phyloP scores from a whole-genome alignment of 2,329 filamentous ascomycete genomes.

The Verticillium dahliae region DNA sequence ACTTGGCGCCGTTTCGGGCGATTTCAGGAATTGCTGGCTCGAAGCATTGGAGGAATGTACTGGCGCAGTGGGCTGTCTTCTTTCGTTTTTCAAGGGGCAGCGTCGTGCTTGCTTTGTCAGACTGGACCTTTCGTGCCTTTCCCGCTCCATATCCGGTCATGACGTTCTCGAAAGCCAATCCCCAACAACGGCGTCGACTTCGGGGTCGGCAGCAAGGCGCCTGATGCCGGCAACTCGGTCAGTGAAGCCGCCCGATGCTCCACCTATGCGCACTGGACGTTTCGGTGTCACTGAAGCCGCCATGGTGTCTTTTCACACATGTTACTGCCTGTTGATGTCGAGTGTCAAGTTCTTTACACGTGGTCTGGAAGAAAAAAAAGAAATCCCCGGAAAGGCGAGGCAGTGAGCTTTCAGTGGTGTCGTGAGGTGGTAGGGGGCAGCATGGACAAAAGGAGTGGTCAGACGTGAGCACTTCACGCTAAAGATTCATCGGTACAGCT shows the following conservation, averaged over 20 bases:
- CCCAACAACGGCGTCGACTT: conserved; percentile 22
- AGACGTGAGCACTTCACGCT: no score
- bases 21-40: conserved; percentile 20
- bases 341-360: not conserved
- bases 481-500: no score
- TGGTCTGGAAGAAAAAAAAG: not conserved
- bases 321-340: not conserved
- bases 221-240: conserved; percentile 33
- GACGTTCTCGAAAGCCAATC: conserved; percentile 24
- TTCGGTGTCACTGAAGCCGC: conserved; percentile 10
- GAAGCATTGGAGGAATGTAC: conserved; percentile 23
- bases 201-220: conserved; percentile 28
- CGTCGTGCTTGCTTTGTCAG: conserved; percentile 7
- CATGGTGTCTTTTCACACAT: not conserved
- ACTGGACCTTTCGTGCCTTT: conserved; percentile 16
- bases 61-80: conserved; percentile 16
- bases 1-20: conserved; percentile 21
- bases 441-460: no score
- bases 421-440: no score
- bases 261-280: conserved; percentile 32
- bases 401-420: no score
- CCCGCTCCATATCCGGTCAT: conserved; percentile 22
- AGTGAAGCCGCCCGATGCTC: conserved; percentile 34
- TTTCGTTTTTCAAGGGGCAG: conserved; percentile 11
- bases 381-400: no score